phyloP scores from a whole-genome alignment of 2,329 filamentous ascomycete species.

The Parastagonospora avenae region DNA sequence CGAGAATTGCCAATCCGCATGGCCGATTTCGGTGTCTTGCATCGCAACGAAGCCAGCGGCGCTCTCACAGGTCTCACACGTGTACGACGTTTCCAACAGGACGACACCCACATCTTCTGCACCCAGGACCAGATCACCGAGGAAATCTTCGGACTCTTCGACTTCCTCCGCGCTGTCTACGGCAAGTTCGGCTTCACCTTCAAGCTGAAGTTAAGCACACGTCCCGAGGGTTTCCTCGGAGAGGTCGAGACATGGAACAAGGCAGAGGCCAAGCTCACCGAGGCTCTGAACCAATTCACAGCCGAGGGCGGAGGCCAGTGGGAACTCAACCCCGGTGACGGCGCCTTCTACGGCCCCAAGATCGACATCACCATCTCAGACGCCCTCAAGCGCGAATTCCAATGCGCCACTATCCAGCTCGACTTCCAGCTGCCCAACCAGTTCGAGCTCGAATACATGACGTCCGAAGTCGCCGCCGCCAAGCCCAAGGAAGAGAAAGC shows the following conservation, averaged over 20 bases:
- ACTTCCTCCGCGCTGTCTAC: constrained; percentile 81
- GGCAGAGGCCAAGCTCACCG: constrained; percentile 80
- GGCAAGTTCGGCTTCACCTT: constrained; percentile 87
- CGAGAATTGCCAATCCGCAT: constrained; percentile 88
- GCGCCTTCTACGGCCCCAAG: constrained; percentile 98
- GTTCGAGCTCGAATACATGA: constrained; percentile 87
- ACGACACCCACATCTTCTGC: constrained; percentile 97
- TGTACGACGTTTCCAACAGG: constrained; percentile 92
- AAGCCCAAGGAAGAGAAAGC: constrained; percentile 45
- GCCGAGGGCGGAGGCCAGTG: constrained; percentile 68
- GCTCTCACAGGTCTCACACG: constrained; percentile 89
- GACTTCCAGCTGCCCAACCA: constrained; percentile 86
- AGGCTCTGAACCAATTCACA: constrained; percentile 77
- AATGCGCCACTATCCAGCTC: constrained; percentile 93
- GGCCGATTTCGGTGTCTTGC: constrained; percentile 93
- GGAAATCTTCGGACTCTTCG: constrained; percentile 83
- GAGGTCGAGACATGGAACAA: constrained; percentile 85
- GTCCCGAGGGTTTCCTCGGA: constrained; percentile 86
- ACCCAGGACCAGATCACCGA: constrained; percentile 75
- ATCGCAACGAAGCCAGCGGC: constrained; percentile 93
- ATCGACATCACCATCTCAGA: constrained; percentile 96
- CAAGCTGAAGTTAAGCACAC: constrained; percentile 92
- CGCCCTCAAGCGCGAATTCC: constrained; percentile 80
- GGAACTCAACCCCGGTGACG: constrained; percentile 92
- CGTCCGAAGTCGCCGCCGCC: constrained; percentile 63